Evolutionary conservation across 345 rosid genomes (phyloP).

Genomic region (Heritiera fomes): DNA sequence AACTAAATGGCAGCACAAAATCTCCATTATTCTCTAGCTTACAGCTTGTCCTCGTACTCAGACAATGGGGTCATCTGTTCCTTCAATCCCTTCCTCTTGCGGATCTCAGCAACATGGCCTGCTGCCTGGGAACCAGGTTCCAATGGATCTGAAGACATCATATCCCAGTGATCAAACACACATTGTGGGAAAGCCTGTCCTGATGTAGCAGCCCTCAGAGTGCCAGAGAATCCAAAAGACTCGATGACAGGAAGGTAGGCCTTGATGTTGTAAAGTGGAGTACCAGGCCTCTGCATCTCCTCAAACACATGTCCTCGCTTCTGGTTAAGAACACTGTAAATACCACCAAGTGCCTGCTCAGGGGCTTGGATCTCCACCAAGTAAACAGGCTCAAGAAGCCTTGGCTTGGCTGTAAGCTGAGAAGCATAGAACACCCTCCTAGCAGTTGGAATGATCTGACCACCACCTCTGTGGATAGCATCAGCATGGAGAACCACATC

Average conservation of each 20-base stretch:
- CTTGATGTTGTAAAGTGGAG: constrained; percentile 71
- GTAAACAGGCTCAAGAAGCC: constrained; percentile 54
- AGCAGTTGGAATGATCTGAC: constrained; percentile 58
- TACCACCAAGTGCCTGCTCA: constrained; percentile 56
- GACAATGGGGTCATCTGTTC: constrained; percentile 78
- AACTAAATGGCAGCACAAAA: constrained; percentile 5
- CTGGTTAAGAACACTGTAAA: constrained; percentile 61
- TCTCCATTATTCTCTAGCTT: constrained; percentile 11
- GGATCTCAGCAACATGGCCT: constrained; percentile 49
- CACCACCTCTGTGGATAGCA: constrained; percentile 63
- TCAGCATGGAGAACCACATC: constrained; percentile 59
- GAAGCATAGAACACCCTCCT: constrained; percentile 58
- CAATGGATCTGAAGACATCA: constrained; percentile 65
- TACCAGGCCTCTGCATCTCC: constrained; percentile 68
- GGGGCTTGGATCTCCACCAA: constrained; percentile 61
- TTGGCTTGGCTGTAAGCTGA: constrained; percentile 56
- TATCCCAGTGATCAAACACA: constrained; percentile 73
- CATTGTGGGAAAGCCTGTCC: constrained; percentile 75
- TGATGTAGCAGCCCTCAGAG: constrained; percentile 59
- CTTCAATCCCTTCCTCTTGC: constrained; percentile 90
- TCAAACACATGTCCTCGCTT: constrained; percentile 70
- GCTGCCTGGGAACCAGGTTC: constrained; percentile 65
- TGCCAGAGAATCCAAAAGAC: constrained; percentile 60
- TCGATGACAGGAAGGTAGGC: constrained; percentile 66
- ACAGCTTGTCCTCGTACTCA: constrained; percentile 77